These are phyloP conservation scores for Pythium aquatile DNA, from an alignment of 352 stramenopile species.

Conservation along the genomic window DNA sequence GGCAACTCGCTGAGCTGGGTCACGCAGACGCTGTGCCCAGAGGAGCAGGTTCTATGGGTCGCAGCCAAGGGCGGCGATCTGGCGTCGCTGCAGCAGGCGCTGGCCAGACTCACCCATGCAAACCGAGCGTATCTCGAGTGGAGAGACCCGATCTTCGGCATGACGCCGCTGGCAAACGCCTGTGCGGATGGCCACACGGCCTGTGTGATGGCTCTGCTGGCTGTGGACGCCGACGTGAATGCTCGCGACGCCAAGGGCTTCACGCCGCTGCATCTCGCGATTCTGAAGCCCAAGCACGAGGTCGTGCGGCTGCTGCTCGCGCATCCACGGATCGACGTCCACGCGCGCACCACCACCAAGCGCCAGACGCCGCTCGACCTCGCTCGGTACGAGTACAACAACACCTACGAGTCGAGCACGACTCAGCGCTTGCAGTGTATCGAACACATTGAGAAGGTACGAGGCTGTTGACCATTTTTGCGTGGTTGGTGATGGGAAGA, in stretches of 20 bases:
- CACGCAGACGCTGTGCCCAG: conserved; percentile 62
- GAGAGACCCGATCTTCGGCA: conserved; percentile 56
- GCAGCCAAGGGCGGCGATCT: conserved; percentile 73
- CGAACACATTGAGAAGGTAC: conserved; percentile 79
- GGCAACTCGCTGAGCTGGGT: conserved; percentile 77
- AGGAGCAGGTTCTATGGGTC: conserved; percentile 76
- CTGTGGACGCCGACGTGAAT: conserved; percentile 56
- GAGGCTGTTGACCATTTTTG: not conserved
- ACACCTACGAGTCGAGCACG: conserved; percentile 33
- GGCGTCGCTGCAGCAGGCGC: conserved; percentile 40
- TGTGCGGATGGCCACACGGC: conserved; percentile 55
- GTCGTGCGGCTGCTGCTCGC: conserved; percentile 68
- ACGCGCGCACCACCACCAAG: conserved; percentile 50
- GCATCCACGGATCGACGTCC: conserved; percentile 45
- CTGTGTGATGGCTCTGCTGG: conserved; percentile 59
- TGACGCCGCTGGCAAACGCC: conserved; percentile 68
- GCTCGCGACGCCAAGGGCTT: conserved; percentile 54
- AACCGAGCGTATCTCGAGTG: conserved; percentile 73
- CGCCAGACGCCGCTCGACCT: conserved; percentile 70
- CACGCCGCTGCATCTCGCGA: conserved; percentile 69
- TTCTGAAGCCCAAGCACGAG: conserved; percentile 56
- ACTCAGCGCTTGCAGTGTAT: conserved; percentile 64
- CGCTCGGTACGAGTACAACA: conserved; percentile 54
- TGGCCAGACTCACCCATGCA: conserved; percentile 51
- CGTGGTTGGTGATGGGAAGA: not conserved